phyloP scores from a whole-genome alignment of 305 asterid species.

The Striga hermonthica region DNA sequence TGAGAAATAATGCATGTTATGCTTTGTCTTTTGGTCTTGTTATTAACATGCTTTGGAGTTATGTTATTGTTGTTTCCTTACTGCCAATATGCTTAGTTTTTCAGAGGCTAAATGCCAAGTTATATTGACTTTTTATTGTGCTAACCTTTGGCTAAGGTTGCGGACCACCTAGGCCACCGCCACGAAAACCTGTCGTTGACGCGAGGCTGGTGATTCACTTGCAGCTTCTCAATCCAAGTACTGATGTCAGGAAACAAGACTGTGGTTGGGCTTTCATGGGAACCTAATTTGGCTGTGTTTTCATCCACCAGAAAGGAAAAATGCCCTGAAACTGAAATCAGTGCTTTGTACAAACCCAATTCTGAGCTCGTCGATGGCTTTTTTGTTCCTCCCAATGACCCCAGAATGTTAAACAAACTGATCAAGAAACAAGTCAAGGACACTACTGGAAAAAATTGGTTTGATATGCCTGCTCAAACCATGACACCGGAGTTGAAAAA shows the following conservation, averaged over 20 bases:
- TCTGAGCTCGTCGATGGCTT: slow-evolving; percentile 77
- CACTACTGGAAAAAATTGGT: slow-evolving; percentile 85
- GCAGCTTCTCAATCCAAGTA: no score
- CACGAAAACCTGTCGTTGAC: no score
- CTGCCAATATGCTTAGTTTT: no score
- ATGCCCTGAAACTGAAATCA: slow-evolving; percentile 25
- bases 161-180: no score
- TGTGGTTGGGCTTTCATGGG: slow-evolving; percentile 70
- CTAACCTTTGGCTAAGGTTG: no score
- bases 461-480: slow-evolving; percentile 86
- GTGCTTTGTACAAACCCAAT: slow-evolving; percentile 41
- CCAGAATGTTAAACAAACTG: slow-evolving; percentile 62
- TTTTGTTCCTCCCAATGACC: slow-evolving; percentile 73
- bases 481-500: slow-evolving; percentile 79
- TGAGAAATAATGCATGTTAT: no score
- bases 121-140: no score
- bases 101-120: no score
- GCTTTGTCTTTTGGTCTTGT: no score
- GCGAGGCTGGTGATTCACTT: no score
- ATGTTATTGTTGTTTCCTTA: no score
- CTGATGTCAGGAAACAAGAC: slow-evolving; percentile 36
- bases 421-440: slow-evolving; percentile 67
- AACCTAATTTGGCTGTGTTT: slow-evolving; percentile 54
- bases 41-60: no score
- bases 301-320: slow-evolving; percentile 31